A percentile compares a stretch with the other conserved stretches of the same genome.
Evolutionary conservation across 2,329 filamentous ascomycete species (phyloP).

Genomic region (Fusarium sp.): DNA sequence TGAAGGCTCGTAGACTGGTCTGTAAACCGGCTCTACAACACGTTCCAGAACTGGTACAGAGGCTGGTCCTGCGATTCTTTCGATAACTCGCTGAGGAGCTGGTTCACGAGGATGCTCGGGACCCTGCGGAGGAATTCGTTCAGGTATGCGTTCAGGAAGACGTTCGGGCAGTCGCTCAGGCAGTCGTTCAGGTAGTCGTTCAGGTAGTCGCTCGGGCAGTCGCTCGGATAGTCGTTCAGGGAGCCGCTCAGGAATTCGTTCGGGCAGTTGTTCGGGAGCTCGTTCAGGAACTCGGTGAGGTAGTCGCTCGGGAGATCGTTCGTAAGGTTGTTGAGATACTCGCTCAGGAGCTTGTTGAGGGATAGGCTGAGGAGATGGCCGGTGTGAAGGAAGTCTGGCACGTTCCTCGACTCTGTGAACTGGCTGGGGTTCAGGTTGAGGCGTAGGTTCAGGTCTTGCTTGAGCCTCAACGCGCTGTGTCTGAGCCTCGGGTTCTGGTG

Average conservation of each 20-base stretch:
- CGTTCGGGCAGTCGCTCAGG: neutral
- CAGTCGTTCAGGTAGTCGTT: neutral
- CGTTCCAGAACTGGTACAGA: conserved; percentile 2
- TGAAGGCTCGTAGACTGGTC: conserved; percentile 4
- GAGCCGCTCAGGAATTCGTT: neutral
- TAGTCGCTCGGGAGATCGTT: conserved; percentile 5
- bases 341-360: conserved; percentile 3
- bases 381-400: conserved; percentile 15
- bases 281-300: conserved; percentile 5
- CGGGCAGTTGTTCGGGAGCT: neutral
- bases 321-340: conserved; percentile 3
- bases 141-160: neutral
- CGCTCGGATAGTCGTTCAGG: conserved; percentile 4
- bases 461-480: conserved; percentile 20
- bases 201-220: neutral
- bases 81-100: neutral
- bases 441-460: neutral
- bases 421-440: neutral
- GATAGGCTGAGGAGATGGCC: conserved; percentile 16
- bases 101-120: conserved; percentile 5
- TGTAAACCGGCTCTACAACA: conserved; percentile 6
- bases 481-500: conserved; percentile 17
- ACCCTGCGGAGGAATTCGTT: neutral
- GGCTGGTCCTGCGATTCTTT: neutral
- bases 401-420: conserved; percentile 1